These are phyloP conservation scores for Anisogramma anomala DNA, from an alignment of 2,329 filamentous ascomycete genomes.

Conservation along the genomic window DNA sequence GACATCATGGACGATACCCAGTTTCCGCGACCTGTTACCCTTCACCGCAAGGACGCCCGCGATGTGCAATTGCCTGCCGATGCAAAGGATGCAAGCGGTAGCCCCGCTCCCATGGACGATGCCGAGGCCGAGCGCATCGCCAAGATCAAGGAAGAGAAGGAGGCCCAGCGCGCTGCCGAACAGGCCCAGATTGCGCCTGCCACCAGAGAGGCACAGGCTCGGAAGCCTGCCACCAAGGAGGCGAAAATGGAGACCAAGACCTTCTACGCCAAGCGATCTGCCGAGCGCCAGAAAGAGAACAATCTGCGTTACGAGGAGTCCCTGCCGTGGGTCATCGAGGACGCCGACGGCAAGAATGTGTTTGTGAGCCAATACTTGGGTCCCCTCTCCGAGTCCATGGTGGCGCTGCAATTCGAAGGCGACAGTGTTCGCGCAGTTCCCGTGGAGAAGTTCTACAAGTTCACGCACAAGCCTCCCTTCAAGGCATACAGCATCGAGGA, in stretches of 20 bases:
- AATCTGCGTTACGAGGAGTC: slow-evolving; percentile 85
- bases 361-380: slow-evolving; percentile 90
- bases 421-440: slow-evolving; percentile 74
- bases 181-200: slow-evolving; percentile 88
- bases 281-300: slow-evolving; percentile 65
- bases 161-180: slow-evolving; percentile 76
- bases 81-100: slow-evolving; percentile 43
- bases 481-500: slow-evolving; percentile 70
- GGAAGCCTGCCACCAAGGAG: slow-evolving; percentile 45
- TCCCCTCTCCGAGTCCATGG: slow-evolving; percentile 73
- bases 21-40: slow-evolving; percentile 75
- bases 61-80: slow-evolving; percentile 52
- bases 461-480: slow-evolving; percentile 69
- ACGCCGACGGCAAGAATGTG: slow-evolving; percentile 88
- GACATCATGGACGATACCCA: slow-evolving; percentile 61
- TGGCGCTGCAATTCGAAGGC: slow-evolving; percentile 63
- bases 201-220: slow-evolving; percentile 43
- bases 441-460: slow-evolving; percentile 90
- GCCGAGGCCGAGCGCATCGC: slow-evolving; percentile 54
- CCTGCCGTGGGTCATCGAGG: slow-evolving; percentile 90
- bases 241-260: slow-evolving; percentile 70
- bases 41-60: slow-evolving; percentile 80
- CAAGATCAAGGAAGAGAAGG: slow-evolving; percentile 64
- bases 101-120: slow-evolving; percentile 35
- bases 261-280: slow-evolving; percentile 65